phyloP scores from a whole-genome alignment of 129 eudicot species.

The Sambucus nigra region DNA sequence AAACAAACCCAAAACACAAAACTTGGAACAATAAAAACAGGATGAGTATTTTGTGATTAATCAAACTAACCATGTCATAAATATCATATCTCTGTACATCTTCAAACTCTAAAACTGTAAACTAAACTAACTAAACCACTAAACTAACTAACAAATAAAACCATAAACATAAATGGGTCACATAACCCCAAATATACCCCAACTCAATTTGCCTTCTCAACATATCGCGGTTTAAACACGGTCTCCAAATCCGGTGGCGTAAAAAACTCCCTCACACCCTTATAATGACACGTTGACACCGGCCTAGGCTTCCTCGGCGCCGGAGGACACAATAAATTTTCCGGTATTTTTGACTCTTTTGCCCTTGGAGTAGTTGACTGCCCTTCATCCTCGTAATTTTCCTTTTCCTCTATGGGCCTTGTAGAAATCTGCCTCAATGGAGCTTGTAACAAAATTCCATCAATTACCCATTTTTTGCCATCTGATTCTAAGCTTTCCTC shows the following conservation, averaged over 20 bases:
- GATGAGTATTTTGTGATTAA: background rate
- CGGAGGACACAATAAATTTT: conserved; percentile 46
- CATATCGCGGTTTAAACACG: conserved; percentile 37
- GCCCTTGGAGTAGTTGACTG: conserved; percentile 60
- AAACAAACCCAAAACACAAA: background rate
- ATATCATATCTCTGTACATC: conserved; percentile 19
- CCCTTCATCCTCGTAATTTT: conserved; percentile 21
- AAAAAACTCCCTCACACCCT: conserved; percentile 44
- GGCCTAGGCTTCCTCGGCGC: conserved; percentile 64
- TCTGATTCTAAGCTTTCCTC: conserved; percentile 33
- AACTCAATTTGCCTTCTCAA: conserved; percentile 28
- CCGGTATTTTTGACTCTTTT: conserved; percentile 45
- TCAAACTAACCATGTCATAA: conserved; percentile 6
- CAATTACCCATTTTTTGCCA: conserved; percentile 46
- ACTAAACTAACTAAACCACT: conserved; percentile 8
- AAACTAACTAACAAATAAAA: background rate
- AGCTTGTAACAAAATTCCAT: conserved; percentile 36
- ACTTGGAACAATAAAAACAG: background rate
- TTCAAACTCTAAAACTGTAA: conserved; percentile 7
- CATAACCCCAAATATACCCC: background rate
- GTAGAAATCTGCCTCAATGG: conserved; percentile 38
- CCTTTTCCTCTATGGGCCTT: conserved; percentile 17
- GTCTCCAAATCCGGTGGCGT: conserved; percentile 75
- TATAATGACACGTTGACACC: conserved; percentile 20
- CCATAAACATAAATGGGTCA: background rate